These are phyloP conservation scores for Thielaviopsis cerberus DNA, from an alignment of 2,329 filamentous ascomycete genomes.

Conservation along the genomic window DNA sequence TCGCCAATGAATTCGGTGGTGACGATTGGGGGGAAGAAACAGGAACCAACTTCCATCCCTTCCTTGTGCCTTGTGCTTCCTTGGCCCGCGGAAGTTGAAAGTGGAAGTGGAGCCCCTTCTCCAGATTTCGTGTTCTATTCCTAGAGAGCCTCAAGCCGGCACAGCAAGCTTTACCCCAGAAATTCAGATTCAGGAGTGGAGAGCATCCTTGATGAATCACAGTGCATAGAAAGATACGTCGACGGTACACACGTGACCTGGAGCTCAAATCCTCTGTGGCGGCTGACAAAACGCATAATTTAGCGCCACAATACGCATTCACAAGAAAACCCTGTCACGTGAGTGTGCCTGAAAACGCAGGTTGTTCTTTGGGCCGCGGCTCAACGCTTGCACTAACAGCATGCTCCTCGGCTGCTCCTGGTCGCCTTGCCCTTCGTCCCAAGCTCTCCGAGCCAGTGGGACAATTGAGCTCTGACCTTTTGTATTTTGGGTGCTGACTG, in stretches of 20 bases:
- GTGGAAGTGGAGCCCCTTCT: neutral
- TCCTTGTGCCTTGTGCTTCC: no score
- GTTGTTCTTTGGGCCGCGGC: neutral
- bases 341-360: neutral
- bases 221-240: neutral
- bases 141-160: neutral
- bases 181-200: neutral
- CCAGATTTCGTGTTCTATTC: neutral
- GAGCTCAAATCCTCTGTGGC: neutral
- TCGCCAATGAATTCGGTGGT: no score
- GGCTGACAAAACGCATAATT: neutral
- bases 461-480: neutral
- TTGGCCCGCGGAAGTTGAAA: neutral
- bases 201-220: neutral
- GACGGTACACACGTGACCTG: neutral
- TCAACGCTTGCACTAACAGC: slow-evolving; percentile 2
- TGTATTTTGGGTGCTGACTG: neutral
- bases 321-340: neutral
- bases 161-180: neutral
- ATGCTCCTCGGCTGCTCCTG: slow-evolving; percentile 2
- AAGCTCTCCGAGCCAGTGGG: no score
- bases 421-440: no score
- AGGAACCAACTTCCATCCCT: no score
- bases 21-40: no score
- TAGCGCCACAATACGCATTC: neutral